Evolutionary conservation across 2,329 filamentous ascomycete genomes (phyloP).

Genomic region (Xylariaceae sp.): DNA sequence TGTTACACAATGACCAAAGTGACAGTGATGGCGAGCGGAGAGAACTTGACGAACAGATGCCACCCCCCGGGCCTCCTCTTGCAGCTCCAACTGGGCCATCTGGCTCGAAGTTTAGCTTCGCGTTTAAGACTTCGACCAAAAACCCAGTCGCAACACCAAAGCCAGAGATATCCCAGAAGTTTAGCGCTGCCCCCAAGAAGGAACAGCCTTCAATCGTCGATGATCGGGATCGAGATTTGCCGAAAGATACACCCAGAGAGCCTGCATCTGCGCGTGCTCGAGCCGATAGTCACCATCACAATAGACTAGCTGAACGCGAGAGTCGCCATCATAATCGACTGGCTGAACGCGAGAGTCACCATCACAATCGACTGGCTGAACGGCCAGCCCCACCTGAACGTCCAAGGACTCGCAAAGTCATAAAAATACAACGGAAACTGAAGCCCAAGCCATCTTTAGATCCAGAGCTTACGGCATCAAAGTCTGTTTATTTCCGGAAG

Average conservation of each 20-base stretch:
- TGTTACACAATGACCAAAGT: constrained; percentile 60
- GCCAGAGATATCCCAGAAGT: constrained; percentile 63
- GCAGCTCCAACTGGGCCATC: constrained; percentile 52
- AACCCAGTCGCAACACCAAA: constrained; percentile 54
- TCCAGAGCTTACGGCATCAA: constrained; percentile 69
- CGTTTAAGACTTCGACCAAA: constrained; percentile 74
- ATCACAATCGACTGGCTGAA: constrained; percentile 18
- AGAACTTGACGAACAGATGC: constrained; percentile 47
- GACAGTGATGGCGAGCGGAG: constrained; percentile 58
- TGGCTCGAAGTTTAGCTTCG: constrained; percentile 80
- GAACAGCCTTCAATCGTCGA: constrained; percentile 37
- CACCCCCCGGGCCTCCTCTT: constrained; percentile 46
- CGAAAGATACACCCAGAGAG: constrained; percentile 29
- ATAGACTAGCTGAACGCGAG: no score
- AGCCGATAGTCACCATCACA: no score
- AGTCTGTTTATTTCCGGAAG: constrained; percentile 91
- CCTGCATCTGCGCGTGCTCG: constrained; percentile 31
- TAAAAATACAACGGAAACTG: constrained; percentile 63
- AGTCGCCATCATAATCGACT: no score
- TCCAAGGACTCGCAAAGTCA: constrained; percentile 59
- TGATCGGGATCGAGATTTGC: constrained; percentile 31
- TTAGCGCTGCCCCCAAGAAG: constrained; percentile 58
- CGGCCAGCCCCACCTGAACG: constrained; percentile 28
- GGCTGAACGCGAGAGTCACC: constrained; percentile 17
- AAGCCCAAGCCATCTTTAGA: constrained; percentile 69